Evolutionary conservation across 208 protist genomes (phyloP), one percentile per base, ranked within the genome.

Genomic region (Strigomonas culicis): DNA sequence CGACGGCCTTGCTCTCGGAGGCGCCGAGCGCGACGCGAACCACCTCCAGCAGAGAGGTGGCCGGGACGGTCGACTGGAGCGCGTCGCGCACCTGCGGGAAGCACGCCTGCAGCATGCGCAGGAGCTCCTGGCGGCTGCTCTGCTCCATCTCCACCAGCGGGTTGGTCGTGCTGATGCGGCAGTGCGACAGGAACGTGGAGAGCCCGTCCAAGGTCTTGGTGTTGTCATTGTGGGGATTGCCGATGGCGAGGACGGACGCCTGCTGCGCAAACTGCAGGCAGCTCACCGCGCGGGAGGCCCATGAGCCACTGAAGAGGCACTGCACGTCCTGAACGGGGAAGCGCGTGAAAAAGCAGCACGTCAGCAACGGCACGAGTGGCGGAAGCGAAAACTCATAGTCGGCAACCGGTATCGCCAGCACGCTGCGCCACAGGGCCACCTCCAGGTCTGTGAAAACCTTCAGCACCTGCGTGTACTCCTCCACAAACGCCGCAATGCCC

Each of bases 111-210:
- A 94, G 30, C 34, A 94, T 58, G 44, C 61, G 66, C 43, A 77
- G 31, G 36, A 92, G 68, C 66, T 92, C 88, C 34, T 61, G 64
- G 57, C 80, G 63, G 27, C 68, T 72, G 64, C 84, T 89, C 11
- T 44, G 21, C 67, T 80, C 73, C 88, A 81, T 90, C 60, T 80
- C 69, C 46, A 69, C 63, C 61, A 95, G 78, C 31, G 79, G 85
- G 7, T 74, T 72, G 11, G 61, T 31, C 13, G 51, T 43, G 11
- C 72, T 61, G 6, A 89, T 66, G 15, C 83, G 85, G 51, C 82
- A 83, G n/a, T 67, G 57, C 25, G 62, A 49, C 63, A 85, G 71
- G 71, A 92, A 95, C 13, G 46, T 68, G 21, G 63, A 21, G 11
- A 92, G 67, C 13, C 74, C 83, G 6, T 53, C 62, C 4, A 92